Evolutionary conservation across 768 basidiomycete genomes (phyloP).

Genomic region (Sarcodon aspratus): DNA sequence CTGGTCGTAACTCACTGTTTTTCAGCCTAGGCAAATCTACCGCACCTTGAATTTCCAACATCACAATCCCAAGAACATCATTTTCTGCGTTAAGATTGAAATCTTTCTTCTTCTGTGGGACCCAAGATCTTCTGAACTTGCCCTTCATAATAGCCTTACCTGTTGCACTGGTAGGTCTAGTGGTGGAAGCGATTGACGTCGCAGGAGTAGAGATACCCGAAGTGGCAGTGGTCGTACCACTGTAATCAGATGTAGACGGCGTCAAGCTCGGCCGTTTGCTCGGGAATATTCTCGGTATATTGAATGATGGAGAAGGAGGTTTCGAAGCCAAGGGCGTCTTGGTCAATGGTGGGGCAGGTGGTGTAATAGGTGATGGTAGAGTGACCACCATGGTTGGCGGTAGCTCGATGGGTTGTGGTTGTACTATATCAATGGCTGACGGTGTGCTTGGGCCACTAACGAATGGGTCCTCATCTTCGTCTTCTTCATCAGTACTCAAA

Average conservation of each 20-base stretch:
- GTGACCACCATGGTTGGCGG: background rate
- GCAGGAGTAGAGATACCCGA: conserved; percentile 13
- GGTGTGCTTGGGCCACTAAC: conserved; percentile 20
- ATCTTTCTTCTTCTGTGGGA: conserved; percentile 22
- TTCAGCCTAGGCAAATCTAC: conserved; percentile 75
- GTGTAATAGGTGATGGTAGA: background rate
- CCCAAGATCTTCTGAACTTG: conserved; percentile 30
- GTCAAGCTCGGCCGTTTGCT: background rate
- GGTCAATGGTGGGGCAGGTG: background rate
- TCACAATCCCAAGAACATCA: conserved; percentile 89
- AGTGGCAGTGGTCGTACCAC: conserved; percentile 11
- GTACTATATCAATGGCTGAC: conserved; percentile 21
- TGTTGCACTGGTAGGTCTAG: conserved; percentile 11
- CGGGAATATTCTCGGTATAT: background rate
- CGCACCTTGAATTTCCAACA: conserved; percentile 83
- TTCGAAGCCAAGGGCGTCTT: background rate
- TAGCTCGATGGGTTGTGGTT: conserved; percentile 3
- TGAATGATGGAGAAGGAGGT: conserved; percentile 7
- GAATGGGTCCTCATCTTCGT: conserved; percentile 16
- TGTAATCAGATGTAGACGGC: conserved; percentile 3
- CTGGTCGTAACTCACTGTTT: conserved; percentile 54
- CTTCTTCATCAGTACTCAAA: conserved; percentile 42
- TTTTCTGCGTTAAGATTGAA: conserved; percentile 59
- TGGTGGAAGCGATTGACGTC: conserved; percentile 13
- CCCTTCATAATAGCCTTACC: conserved; percentile 19